phyloP scores from a whole-genome alignment of 805 yeast genomes.

The Yarrowia sp. region DNA sequence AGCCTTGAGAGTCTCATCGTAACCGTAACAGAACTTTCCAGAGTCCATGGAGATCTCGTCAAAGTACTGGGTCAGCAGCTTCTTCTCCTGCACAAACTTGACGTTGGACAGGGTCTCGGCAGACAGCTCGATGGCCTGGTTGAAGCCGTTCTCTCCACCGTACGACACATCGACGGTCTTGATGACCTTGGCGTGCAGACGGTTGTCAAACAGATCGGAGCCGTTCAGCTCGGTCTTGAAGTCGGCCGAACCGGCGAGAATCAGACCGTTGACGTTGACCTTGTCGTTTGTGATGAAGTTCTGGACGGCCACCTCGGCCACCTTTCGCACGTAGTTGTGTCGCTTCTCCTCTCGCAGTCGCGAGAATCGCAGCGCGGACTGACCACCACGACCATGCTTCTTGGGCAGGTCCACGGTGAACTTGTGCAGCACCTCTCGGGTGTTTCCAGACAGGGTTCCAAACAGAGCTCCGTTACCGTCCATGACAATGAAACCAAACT shows the following conservation, averaged over 20 bases:
- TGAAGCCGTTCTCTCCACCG: slow-evolving; percentile 99
- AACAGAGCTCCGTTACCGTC: slow-evolving; percentile 99
- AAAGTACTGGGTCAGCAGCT: slow-evolving; percentile 86
- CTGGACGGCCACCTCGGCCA: slow-evolving; percentile 97
- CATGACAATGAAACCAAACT: slow-evolving; percentile 97
- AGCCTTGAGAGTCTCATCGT: slow-evolving; percentile 95
- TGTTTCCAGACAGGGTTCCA: slow-evolving; percentile 95
- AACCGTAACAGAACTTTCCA: slow-evolving; percentile 97
- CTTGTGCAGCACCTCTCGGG: slow-evolving; percentile 94
- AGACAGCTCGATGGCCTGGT: slow-evolving; percentile 97
- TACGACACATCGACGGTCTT: slow-evolving; percentile 96
- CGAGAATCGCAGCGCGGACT: slow-evolving; percentile 98
- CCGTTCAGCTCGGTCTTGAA: slow-evolving; percentile 93
- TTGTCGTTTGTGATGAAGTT: slow-evolving; percentile 94
- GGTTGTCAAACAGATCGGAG: slow-evolving; percentile 90
- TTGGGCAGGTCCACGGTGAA: slow-evolving; percentile 97
- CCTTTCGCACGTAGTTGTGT: slow-evolving; percentile 97
- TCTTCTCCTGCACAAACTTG: slow-evolving; percentile 97
- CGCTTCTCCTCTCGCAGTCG: slow-evolving; percentile 99
- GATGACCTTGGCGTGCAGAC: slow-evolving; percentile 85
- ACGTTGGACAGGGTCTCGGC: slow-evolving; percentile 97
- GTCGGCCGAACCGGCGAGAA: slow-evolving; percentile 98
- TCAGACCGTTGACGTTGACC: slow-evolving; percentile 91
- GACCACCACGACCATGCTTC: slow-evolving; percentile 99
- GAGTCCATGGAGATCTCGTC: slow-evolving; percentile 98